Base-by-base conservation (phyloP, 106 monocot genomes). In the Dioscorea dumetorum region DNA sequence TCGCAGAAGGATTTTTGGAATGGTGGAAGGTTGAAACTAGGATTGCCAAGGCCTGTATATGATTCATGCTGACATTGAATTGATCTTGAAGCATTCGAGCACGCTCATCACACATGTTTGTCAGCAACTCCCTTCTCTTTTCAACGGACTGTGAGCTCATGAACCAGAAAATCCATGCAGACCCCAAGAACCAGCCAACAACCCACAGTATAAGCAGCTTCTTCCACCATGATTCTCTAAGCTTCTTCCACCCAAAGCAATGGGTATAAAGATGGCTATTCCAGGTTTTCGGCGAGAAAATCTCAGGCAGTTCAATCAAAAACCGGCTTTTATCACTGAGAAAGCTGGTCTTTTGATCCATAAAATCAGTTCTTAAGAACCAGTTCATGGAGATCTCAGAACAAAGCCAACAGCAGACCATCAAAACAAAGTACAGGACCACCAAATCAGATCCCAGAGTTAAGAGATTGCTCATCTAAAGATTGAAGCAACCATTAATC, bases 21-120 rank as follows among this genome's bases (percentile, higher is more conserved):
- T 99, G 97, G 72, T 99, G 97, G 69, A 99, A 99, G 14, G 97
- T 99, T 10, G 97, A 92, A 22, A 99, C 80, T 1, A 99, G 67
- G 62, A 99, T 92, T 49, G 92, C 86, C 34, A 99, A 69, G 10
- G 97, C 97, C 66, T 92, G 92, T 22, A 92, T 77, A 81, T 99
- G 92, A 66, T 92, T 99, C 97, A 92, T 99, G 82, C 97, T 99
- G 17, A 99, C 97, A 75, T 99, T 99, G 70, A 99, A 99, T 81
- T 99, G 92, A 50, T 99, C 97, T 48, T 99, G 97, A 22, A 99
- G 92, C 97, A 99, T 99, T 70, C 92, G 69, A 0, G 92, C 89
- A 4, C 97, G 76, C 71, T 99, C 97, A 17, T 99, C 97, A 34
- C 97, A 99, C 97, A 99, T 99, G 72, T 73, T 90, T n/a, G 84